Evolutionary conservation across 257 asterid genomes (phyloP), one percentile per base, ranked within the genome.

Genomic region (Primulina huaijiensis): DNA sequence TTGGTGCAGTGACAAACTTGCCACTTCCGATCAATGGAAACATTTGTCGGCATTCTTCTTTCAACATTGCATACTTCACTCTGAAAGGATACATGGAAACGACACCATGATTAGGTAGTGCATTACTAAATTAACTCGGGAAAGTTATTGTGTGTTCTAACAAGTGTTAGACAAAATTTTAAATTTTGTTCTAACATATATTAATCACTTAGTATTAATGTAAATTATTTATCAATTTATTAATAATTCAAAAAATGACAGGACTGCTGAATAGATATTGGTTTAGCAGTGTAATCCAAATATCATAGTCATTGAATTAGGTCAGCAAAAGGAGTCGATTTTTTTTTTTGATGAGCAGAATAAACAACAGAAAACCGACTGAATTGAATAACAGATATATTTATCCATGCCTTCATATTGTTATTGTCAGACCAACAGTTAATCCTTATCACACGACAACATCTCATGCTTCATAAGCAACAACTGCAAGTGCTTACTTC

Each of bases 21-120:
- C 97, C 92, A 68, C 95, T 94, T 75, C 98, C 99, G 63, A 94
- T 80, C 83, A 92, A 81, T 40, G 93, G 92, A 82, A 91, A 92
- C 90, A 92, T 94, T 38, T 81, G 80, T 53, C 75, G 86, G 68
- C 99, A 94, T 69, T 82, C 92, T 75, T 88, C 92, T 80, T 94
- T 94, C 86, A 89, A 71, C 65, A 62, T 67, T 61, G 90, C 86
- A 83, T 94, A 94, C 69, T 84, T 81, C 67, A 67, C 82, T 87
- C 99, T 94, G 87, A 83, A 35, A 85, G 31, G 71, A 60, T 58
- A 70, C 34, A 69, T 59, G 65, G 50, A 67, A 78, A 70, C 11
- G 63, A 68, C 61, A 37, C 59, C 67, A 75, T 40, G 63, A 68
- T 61, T 72, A 71, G 65, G 52, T 57, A 7, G 14, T 40, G 43